Conservation (phyloP, 1,284 basidiomycete species). For the Heliocybe sulcata region DNA sequence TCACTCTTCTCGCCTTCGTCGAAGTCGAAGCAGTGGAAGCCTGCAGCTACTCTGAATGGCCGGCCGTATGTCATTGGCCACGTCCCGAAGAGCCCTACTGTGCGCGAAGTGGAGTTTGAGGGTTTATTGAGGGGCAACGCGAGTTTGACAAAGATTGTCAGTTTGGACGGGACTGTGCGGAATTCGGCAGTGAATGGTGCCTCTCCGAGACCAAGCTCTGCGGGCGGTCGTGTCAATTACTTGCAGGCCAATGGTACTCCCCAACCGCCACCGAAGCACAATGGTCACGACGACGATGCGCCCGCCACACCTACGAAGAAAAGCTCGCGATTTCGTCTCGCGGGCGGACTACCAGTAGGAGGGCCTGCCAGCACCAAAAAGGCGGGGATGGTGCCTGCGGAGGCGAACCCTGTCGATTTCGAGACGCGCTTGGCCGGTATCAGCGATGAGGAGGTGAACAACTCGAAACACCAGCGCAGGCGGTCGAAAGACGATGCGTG, state of each 20-base stretch:
- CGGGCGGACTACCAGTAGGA: constrained; percentile 40
- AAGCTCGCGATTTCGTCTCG: constrained; percentile 48
- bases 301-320: constrained; percentile 17
- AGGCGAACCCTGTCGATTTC: constrained; percentile 68
- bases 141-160: constrained; percentile 54
- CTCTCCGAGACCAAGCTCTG: not conserved
- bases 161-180: constrained; percentile 25
- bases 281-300: not conserved
- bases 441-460: constrained; percentile 48
- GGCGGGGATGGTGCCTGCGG: constrained; percentile 48
- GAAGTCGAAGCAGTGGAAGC: constrained; percentile 62
- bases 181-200: constrained; percentile 6
- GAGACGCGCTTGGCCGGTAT: constrained; percentile 63
- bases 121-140: constrained; percentile 52
- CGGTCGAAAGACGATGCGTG: constrained; percentile 66
- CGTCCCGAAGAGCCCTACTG: constrained; percentile 53
- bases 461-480: constrained; percentile 41
- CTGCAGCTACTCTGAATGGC: constrained; percentile 69
- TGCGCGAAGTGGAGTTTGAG: constrained; percentile 75
- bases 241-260: not conserved
- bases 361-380: constrained; percentile 30
- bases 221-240: not conserved
- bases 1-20: constrained; percentile 26
- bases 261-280: constrained; percentile 6
- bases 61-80: constrained; percentile 66